Evolutionary conservation across 2,329 filamentous ascomycete species (phyloP), one percentile per base, ranked within the genome.

Genomic region (Sporothrix variecibatus): DNA sequence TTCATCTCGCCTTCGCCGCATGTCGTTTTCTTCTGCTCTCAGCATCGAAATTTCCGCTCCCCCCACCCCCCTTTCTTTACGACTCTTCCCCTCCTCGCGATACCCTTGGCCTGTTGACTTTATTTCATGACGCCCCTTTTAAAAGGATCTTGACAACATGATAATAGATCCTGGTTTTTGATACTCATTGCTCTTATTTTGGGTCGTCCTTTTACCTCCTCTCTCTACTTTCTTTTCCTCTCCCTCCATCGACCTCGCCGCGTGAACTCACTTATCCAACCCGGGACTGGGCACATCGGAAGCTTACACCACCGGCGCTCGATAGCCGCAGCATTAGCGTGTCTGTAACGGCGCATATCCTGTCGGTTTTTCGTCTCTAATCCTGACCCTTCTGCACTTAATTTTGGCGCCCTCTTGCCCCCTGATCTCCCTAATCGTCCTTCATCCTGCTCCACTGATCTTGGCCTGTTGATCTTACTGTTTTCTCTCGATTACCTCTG

Each of bases 241-340:
- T 11, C 6, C 6, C 56, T 56, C 51, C 23, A n/a, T 34, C 2
- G 56, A 34, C 56, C 6, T 34, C 56, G 15, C 56, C 28, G 9
- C 2, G n/a, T 43, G 15, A 15, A 23, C 34, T 23, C 34, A 65
- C 34, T 17, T 26, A 40, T 65, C 38, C 34, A 17, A 43, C 60
- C 20, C 60, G 9, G n/a, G 34, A 43, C 31, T 46, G 72, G 64
- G 31, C 28, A 71, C 40, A 49, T 71, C 71, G 67, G 58, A 73
- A 60, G 71, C 71, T 73, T 64, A 64, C 71, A 56, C 72, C n/a
- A 53, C 34, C 23, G 49, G 69, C 28, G 43, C 8, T 38, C 40
- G 43, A 60, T 53, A 72, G 58, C 71, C 73, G 72, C 72, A 71
- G 65, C 58, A 62, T 74, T 74, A 75, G 75, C 68, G 73, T 53